Evolutionary conservation across 345 rosid species (phyloP).

Genomic region (Gossypium herbaceum): DNA sequence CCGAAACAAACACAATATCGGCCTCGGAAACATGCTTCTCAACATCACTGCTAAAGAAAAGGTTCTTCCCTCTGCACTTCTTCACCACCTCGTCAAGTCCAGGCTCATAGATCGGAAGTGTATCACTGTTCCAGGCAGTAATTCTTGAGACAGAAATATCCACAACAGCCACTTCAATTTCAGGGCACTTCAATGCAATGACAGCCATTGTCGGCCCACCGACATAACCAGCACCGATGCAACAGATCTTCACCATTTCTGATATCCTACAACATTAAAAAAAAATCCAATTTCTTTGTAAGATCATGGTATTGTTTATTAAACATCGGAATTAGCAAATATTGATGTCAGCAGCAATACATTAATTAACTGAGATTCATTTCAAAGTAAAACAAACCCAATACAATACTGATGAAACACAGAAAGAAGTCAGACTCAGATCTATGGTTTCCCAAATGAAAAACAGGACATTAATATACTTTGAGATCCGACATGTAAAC

Average conservation of each 20-base stretch:
- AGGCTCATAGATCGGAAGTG: slow-evolving; percentile 67
- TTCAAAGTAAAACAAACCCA: background rate
- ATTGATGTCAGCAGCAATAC: background rate
- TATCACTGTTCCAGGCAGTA: slow-evolving; percentile 63
- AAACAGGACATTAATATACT: background rate
- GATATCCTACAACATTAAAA: slow-evolving; percentile 5
- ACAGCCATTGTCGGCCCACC: slow-evolving; percentile 84
- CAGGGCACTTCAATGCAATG: slow-evolving; percentile 62
- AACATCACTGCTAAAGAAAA: slow-evolving; percentile 63
- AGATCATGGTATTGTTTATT: background rate
- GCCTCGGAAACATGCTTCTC: slow-evolving; percentile 63
- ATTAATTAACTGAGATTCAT: background rate
- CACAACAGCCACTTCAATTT: slow-evolving; percentile 57
- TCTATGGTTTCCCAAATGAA: background rate
- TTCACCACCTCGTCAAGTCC: slow-evolving; percentile 65
- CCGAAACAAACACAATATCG: slow-evolving; percentile 68
- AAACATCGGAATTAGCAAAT: background rate
- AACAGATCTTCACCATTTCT: slow-evolving; percentile 72
- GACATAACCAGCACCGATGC: slow-evolving; percentile 73
- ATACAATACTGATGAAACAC: background rate
- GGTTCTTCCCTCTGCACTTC: slow-evolving; percentile 57
- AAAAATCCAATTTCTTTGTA: background rate
- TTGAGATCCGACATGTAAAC: background rate
- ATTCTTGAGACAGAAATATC: slow-evolving; percentile 58
- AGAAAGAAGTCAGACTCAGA: slow-evolving; percentile 2